Conservation (phyloP, 2,329 filamentous ascomycete species). For the Fusarium torulosum region DNA sequence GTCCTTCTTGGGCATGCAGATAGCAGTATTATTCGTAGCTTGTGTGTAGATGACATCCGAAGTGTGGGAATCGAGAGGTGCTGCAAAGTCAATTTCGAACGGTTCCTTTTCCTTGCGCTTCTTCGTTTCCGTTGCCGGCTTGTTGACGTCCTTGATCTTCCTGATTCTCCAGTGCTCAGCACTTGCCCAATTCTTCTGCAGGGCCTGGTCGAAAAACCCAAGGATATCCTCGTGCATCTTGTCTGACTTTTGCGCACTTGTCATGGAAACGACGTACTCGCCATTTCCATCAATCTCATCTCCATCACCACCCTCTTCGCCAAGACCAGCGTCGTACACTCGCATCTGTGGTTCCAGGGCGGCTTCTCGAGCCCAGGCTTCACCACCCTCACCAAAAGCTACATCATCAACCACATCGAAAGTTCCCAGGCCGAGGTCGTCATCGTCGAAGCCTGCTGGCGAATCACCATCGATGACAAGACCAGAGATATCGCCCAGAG, state of each 20-base stretch:
- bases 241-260: constrained; percentile 73
- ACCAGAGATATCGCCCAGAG: constrained; percentile 76
- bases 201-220: constrained; percentile 96
- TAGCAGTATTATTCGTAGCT: constrained; percentile 82
- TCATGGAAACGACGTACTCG: constrained; percentile 84
- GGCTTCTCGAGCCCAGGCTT: constrained; percentile 93
- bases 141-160: constrained; percentile 84
- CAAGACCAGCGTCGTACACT: constrained; percentile 75
- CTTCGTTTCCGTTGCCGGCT: constrained; percentile 70
- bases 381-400: constrained; percentile 94
- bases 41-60: constrained; percentile 85
- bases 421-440: constrained; percentile 78
- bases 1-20: constrained; percentile 91
- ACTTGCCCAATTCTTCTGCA: constrained; percentile 97
- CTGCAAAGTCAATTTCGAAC: constrained; percentile 91
- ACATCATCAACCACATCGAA: constrained; percentile 80
- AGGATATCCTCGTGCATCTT: constrained; percentile 90
- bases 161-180: constrained; percentile 99
- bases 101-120: constrained; percentile 95
- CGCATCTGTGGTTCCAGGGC: constrained; percentile 88
- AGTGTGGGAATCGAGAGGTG: constrained; percentile 76
- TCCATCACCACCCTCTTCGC: constrained; percentile 63
- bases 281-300: constrained; percentile 67
- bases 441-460: constrained; percentile 77
- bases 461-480: constrained; percentile 91